phyloP scores from a whole-genome alignment of 352 stramenopile species.

The Globisporangium sylvaticum region DNA sequence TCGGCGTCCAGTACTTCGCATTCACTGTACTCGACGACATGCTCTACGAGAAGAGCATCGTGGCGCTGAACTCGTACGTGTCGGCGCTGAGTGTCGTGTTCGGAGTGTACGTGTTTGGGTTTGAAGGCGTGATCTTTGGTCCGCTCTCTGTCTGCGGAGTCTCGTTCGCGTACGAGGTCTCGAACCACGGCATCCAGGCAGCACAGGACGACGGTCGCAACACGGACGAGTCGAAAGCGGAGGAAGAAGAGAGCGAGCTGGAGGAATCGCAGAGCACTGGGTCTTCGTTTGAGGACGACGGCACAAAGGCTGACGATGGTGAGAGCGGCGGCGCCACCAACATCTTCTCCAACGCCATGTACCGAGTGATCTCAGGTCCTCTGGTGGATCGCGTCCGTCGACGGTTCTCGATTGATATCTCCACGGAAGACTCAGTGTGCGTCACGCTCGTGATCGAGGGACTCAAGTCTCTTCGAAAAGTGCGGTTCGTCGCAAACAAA shows the following conservation, averaged over 20 bases:
- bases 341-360: slow-evolving; percentile 83
- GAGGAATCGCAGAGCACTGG: slow-evolving; percentile 41
- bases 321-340: slow-evolving; percentile 30
- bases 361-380: slow-evolving; percentile 73
- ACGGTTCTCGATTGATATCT: slow-evolving; percentile 75
- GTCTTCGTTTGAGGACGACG: slow-evolving; percentile 39
- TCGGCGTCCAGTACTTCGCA: slow-evolving; percentile 80
- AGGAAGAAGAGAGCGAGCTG: slow-evolving; percentile 45
- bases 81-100: slow-evolving; percentile 85
- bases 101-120: slow-evolving; percentile 83
- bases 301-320: slow-evolving; percentile 23
- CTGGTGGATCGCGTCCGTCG: slow-evolving; percentile 74
- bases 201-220: slow-evolving; percentile 56
- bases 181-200: slow-evolving; percentile 85
- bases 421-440: slow-evolving; percentile 66
- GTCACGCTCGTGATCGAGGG: slow-evolving; percentile 69
- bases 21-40: slow-evolving; percentile 86
- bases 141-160: slow-evolving; percentile 80
- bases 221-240: slow-evolving; percentile 32
- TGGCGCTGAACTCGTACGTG: slow-evolving; percentile 83
- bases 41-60: slow-evolving; percentile 87
- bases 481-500: slow-evolving; percentile 77
- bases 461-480: slow-evolving; percentile 45
- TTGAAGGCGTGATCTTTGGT: slow-evolving; percentile 87
- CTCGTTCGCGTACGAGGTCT: slow-evolving; percentile 83